A percentile compares a stretch with the other conserved stretches of the same genome.
Evolutionary conservation across 192 early-diverging fungal genomes (phyloP).

Genomic region (Allomyces macrogynus): DNA sequence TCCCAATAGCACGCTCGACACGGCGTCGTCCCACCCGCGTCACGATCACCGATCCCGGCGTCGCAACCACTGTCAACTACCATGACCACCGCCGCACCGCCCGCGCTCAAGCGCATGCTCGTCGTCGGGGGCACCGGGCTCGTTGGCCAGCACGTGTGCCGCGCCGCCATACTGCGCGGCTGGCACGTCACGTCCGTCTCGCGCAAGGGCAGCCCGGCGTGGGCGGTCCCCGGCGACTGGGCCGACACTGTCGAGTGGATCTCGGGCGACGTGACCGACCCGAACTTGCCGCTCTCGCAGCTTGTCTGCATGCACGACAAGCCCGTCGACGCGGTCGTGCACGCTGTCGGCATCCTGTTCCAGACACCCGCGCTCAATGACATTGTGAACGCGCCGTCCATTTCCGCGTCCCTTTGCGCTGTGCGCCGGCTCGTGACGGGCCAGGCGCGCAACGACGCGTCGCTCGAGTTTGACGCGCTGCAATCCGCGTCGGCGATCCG

Average conservation of each 20-base stretch:
- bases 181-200: background rate
- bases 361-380: background rate
- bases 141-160: background rate
- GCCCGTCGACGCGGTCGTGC: background rate
- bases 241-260: background rate
- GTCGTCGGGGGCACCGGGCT: background rate
- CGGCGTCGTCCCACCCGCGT: no score
- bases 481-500: background rate
- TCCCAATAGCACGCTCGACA: no score
- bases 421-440: background rate
- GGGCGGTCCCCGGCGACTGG: background rate
- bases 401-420: background rate
- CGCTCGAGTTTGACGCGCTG: background rate
- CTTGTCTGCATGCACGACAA: background rate
- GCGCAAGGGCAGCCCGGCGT: background rate
- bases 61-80: no score
- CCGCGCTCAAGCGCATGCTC: background rate
- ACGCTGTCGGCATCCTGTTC: background rate
- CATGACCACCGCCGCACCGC: no score
- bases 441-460: background rate
- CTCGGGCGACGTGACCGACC: background rate
- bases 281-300: no score
- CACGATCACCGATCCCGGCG: no score
- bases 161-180: background rate
- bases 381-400: background rate